A percentile compares a stretch with the other conserved stretches of the same genome.
phyloP scores from a whole-genome alignment of 164 flowering plant genomes.

The Santalum album region DNA sequence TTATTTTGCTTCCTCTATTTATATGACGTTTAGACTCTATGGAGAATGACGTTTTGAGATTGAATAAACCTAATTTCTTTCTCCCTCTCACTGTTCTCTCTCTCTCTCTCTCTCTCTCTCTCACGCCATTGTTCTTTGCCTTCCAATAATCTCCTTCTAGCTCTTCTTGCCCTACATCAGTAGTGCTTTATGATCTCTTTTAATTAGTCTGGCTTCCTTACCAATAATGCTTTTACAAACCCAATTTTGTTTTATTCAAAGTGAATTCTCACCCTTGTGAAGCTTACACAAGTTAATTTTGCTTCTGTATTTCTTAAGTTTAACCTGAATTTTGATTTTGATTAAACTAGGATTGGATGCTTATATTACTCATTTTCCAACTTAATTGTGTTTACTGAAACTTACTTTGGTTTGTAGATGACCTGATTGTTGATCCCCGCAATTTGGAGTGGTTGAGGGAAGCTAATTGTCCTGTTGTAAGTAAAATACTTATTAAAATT shows the following conservation, averaged over 20 bases:
- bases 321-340: neutral
- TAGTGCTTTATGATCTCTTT: neutral
- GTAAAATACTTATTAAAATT: no score
- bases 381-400: conserved; percentile 4
- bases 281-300: neutral
- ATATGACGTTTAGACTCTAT: no score
- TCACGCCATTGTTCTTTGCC: no score
- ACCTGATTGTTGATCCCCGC: conserved; percentile 95
- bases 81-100: no score
- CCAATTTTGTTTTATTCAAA: neutral
- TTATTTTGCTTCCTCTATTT: no score
- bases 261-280: neutral
- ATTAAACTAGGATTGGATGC: no score
- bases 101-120: no score
- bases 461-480: conserved; percentile 93
- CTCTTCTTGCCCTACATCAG: no score
- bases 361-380: neutral
- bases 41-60: no score
- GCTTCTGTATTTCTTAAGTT: neutral
- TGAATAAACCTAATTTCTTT: no score
- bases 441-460: conserved; percentile 97
- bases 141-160: no score
- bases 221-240: neutral
- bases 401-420: conserved; percentile 46
- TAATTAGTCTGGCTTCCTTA: neutral